Percentiles rank a stretch among this genome's conserved stretches.
phyloP scores from a whole-genome alignment of 2,329 filamentous ascomycete species.

The Blastomyces parvus region DNA sequence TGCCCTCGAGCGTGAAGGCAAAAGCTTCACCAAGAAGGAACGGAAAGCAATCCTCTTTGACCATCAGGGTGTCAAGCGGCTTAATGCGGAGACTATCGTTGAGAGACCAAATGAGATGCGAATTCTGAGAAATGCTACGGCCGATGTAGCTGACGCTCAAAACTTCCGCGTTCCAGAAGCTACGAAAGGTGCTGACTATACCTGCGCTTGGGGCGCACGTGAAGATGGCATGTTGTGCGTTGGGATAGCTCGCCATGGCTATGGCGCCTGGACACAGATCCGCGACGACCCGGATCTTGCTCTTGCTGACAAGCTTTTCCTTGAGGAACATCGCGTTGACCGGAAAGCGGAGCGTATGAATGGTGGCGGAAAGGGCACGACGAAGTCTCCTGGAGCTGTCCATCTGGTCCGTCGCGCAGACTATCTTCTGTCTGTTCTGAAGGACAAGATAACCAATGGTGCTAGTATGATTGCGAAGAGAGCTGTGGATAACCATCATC shows the following conservation, averaged over 20 bases:
- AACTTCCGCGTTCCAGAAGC: slow-evolving; percentile 84
- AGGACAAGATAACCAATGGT: slow-evolving; percentile 69
- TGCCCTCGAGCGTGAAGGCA: slow-evolving; percentile 62
- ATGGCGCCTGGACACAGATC: slow-evolving; percentile 91
- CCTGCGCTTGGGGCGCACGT: slow-evolving; percentile 79
- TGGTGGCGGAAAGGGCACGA: slow-evolving; percentile 40
- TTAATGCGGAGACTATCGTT: slow-evolving; percentile 91
- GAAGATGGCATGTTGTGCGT: slow-evolving; percentile 97
- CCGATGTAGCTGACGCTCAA: slow-evolving; percentile 54
- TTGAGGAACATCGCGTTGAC: slow-evolving; percentile 96
- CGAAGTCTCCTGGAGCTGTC: slow-evolving; percentile 88
- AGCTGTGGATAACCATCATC: slow-evolving; percentile 83
- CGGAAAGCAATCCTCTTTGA: slow-evolving; percentile 95
- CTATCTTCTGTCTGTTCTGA: slow-evolving; percentile 88
- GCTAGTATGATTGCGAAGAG: slow-evolving; percentile 57
- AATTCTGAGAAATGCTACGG: slow-evolving; percentile 66
- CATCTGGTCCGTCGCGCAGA: slow-evolving; percentile 91
- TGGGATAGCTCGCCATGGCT: slow-evolving; percentile 86
- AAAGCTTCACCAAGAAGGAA: slow-evolving; percentile 87
- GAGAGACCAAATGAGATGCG: slow-evolving; percentile 84
- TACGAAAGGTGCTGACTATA: slow-evolving; percentile 84
- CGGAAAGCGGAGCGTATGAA: slow-evolving; percentile 83
- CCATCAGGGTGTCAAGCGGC: slow-evolving; percentile 82
- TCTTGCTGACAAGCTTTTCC: slow-evolving; percentile 82
- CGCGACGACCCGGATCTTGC: slow-evolving; percentile 81